Percentiles rank a stretch among this genome's conserved stretches.
Conservation (phyloP, 306 rosid genomes). For the Rosa persica region DNA sequence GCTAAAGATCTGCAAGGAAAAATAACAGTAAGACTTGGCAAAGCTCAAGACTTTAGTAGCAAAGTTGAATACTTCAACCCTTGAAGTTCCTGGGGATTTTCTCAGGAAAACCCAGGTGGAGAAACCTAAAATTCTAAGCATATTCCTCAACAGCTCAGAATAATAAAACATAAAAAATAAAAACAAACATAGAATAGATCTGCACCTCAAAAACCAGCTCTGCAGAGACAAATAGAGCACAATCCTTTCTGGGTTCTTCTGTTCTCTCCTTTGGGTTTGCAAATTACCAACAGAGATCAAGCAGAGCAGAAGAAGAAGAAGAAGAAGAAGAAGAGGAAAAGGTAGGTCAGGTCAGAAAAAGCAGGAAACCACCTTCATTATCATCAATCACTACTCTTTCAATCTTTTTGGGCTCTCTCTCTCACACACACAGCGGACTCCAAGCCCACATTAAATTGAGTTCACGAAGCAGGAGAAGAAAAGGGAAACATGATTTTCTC, state of each 20-base stretch:
- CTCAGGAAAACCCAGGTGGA: conserved; percentile 14
- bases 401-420: conserved; percentile 11
- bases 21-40: conserved; percentile 20
- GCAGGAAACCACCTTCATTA: conserved; percentile 22
- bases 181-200: conserved; percentile 38
- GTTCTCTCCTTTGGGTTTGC: not conserved
- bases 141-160: conserved; percentile 5
- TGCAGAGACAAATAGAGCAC: conserved; percentile 14
- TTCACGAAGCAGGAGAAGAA: conserved; percentile 39
- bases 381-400: conserved; percentile 2
- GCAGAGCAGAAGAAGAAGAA: conserved; percentile 9
- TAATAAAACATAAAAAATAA: not conserved
- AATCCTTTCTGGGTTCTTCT: conserved; percentile 5
- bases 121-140: conserved; percentile 27
- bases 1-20: conserved; percentile 34
- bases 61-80: conserved; percentile 10
- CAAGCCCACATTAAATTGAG: conserved; percentile 52
- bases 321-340: conserved; percentile 14
- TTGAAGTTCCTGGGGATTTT: conserved; percentile 19
- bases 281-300: conserved; percentile 22
- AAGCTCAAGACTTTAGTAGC: conserved; percentile 4
- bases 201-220: conserved; percentile 26
- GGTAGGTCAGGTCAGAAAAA: conserved; percentile 46
- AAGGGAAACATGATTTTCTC: not conserved
- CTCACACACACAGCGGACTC: conserved; percentile 48